Evolutionary conservation across 805 yeast species (phyloP).

Genomic region (Candida ficus): DNA sequence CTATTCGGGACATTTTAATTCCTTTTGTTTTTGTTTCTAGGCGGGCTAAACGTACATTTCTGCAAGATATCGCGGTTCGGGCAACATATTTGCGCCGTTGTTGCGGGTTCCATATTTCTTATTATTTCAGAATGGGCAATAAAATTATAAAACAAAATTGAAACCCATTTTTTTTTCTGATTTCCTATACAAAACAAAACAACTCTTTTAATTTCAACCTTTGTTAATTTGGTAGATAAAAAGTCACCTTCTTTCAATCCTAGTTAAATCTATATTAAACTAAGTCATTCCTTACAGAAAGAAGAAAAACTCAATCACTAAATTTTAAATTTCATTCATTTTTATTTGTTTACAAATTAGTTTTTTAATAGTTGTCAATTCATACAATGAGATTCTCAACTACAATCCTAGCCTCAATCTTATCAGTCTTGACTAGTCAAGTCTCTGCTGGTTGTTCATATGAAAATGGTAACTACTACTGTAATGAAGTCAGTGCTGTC

Average conservation of each 20-base stretch:
- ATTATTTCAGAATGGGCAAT: too few relatives aligned
- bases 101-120: neutral
- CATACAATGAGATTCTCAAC: conserved; percentile 20
- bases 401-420: conserved; percentile 18
- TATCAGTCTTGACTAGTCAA: conserved; percentile 16
- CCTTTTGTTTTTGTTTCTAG: neutral
- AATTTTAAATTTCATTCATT: conserved; percentile 3
- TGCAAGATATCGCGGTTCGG: neutral
- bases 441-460: conserved; percentile 35
- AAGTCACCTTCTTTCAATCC: conserved; percentile 1
- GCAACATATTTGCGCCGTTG: neutral
- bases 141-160: conserved; percentile 8
- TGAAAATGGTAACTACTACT: conserved; percentile 78
- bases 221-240: too few relatives aligned
- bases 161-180: conserved; percentile 5
- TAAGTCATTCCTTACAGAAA: conserved; percentile 11
- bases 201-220: too few relatives aligned
- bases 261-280: conserved; percentile 2
- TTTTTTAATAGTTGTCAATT: neutral
- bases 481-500: conserved; percentile 63
- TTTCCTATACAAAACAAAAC: neutral
- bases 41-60: too few relatives aligned
- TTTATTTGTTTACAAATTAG: neutral
- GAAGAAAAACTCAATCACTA: conserved; percentile 1
- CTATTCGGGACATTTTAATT: neutral